These are phyloP conservation scores for Clonostachys rosea DNA, from an alignment of 2,329 filamentous ascomycete genomes.

Conservation along the genomic window DNA sequence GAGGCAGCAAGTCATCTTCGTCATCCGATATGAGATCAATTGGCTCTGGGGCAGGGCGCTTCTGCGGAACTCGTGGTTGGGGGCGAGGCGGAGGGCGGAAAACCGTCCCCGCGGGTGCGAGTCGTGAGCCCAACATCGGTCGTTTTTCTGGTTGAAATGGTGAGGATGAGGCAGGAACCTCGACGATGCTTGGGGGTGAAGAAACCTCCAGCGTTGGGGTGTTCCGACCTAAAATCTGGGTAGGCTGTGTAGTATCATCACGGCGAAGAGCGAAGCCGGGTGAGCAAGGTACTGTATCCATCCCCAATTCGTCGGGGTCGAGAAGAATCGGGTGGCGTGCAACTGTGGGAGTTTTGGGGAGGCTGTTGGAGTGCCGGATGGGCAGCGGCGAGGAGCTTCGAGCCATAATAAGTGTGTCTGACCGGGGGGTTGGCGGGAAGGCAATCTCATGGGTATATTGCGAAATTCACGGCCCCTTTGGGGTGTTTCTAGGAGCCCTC, in stretches of 20 bases:
- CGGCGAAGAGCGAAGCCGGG: constrained; percentile 25
- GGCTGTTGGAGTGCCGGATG: background rate
- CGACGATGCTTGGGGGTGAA: constrained; percentile 49
- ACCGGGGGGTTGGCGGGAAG: too few relatives aligned
- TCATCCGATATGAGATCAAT: constrained; percentile 47
- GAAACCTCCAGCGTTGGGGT: constrained; percentile 30
- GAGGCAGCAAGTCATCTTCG: constrained; percentile 46
- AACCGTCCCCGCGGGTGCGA: constrained; percentile 72
- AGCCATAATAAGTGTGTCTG: too few relatives aligned
- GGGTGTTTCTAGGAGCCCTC: too few relatives aligned
- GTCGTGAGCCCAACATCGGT: constrained; percentile 43
- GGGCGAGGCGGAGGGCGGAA: constrained; percentile 48
- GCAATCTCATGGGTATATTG: too few relatives aligned
- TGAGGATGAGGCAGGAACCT: constrained; percentile 80
- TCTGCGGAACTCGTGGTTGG: constrained; percentile 16
- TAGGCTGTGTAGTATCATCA: constrained; percentile 34
- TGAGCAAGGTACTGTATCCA: constrained; percentile 39
- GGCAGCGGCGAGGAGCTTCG: background rate
- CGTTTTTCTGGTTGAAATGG: constrained; percentile 48
- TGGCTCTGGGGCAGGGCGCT: constrained; percentile 29
- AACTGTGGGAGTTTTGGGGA: constrained; percentile 17
- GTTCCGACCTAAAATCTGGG: constrained; percentile 35
- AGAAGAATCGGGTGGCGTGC: constrained; percentile 11
- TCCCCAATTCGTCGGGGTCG: constrained; percentile 35
- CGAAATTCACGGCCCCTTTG: too few relatives aligned